Evolutionary conservation across 1,284 basidiomycete genomes (phyloP), one percentile per base, ranked within the genome.

Genomic region (Porogramme epimiltina): DNA sequence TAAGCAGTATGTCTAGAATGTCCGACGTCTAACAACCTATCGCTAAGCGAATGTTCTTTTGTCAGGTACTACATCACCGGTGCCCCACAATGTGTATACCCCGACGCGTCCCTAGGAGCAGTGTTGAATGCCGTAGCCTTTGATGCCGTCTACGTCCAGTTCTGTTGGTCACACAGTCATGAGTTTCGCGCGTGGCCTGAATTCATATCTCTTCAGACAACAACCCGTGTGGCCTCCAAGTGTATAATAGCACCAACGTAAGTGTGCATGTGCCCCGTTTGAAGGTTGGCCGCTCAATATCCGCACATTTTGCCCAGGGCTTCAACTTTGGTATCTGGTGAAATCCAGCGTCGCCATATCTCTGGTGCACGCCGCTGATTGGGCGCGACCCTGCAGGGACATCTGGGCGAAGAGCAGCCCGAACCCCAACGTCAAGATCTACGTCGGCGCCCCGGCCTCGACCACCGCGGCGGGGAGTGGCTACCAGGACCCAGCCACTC

Each of bases 41-140:
- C 9, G 2, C 25, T 28, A 24, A 20, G 18, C 20, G 34, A 39
- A 42, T 22, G n/a, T 45, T 42, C n/a, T 33, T 38, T 28, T 18
- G n/a, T 34, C 52, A 85, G 81, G 58, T 84, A 83, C 69, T 84
- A 84, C 62, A 66, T 84, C 42, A 80, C 81, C 24, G 83, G 78
- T 38, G 81, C 82, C 22, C 82, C 83, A 20, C 71, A 73, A 58
- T 74, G 71, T 58, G 76, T 79, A 4, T 85, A 77, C 61, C 82
- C 82, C 9, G 82, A 85, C 63, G 73, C 74, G 9, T 71, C 76
- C 10, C 70, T 84, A 23, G 77, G 80, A 22, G 65, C 70, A 11
- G 77, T 80, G 6, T 65, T 87, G 47, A 82, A 82, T 55, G 56
- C 71, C 1, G 78, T 73, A 9, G 69, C 58, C 38, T 86, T 85